These are phyloP conservation scores for Nicotiana paniculata DNA, from an alignment of 257 asterid species.

Conservation along the genomic window DNA sequence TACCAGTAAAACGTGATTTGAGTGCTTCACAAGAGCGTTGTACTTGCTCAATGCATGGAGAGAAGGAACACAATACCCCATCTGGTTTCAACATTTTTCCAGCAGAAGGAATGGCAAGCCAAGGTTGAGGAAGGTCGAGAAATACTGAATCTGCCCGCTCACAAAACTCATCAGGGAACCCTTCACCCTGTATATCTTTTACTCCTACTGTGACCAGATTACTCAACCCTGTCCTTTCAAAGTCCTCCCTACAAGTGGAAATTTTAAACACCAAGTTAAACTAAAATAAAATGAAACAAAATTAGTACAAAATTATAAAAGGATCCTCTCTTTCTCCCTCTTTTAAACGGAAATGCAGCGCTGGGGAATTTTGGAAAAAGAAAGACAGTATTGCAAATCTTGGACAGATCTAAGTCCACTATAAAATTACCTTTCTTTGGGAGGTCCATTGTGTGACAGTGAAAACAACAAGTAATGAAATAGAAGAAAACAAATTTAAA, in stretches of 20 bases:
- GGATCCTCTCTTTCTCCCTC: not conserved
- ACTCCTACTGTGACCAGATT: conserved; percentile 77
- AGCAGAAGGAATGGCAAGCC: conserved; percentile 95
- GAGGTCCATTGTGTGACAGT: not conserved
- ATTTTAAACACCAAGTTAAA: not conserved
- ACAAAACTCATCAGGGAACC: conserved; percentile 73
- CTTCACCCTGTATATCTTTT: conserved; percentile 90
- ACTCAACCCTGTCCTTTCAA: conserved; percentile 70
- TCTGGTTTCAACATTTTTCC: conserved; percentile 87
- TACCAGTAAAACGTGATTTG: conserved; percentile 64
- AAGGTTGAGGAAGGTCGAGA: conserved; percentile 96
- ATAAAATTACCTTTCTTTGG: not conserved
- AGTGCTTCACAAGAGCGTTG: conserved; percentile 79
- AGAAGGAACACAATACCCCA: conserved; percentile 87
- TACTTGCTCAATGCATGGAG: conserved; percentile 97
- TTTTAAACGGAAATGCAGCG: not conserved
- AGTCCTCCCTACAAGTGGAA: conserved; percentile 59
- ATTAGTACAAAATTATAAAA: not conserved
- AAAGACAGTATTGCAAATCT: not conserved
- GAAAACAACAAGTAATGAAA: not conserved
- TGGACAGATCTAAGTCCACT: not conserved
- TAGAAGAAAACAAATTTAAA: not conserved
- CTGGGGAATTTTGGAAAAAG: not conserved
- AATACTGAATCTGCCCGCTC: conserved; percentile 77
- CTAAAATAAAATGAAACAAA: not conserved